Evolutionary conservation across 139 green algal genomes (phyloP), one percentile per base, ranked within the genome.

Genomic region (Dunaliella primolecta): DNA sequence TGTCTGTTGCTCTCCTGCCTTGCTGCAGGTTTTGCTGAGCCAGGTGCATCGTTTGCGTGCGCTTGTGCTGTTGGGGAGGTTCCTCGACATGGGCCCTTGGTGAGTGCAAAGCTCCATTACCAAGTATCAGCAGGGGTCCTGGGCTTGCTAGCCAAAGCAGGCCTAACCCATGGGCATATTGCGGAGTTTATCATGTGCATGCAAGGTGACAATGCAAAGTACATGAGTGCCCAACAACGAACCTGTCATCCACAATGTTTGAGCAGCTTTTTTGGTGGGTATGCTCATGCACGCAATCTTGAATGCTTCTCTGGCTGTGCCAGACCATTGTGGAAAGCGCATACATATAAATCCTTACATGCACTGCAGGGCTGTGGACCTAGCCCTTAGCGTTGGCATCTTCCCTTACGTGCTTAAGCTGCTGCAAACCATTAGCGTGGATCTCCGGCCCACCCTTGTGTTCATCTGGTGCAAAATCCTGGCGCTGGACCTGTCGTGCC

Each of bases 381-480:
- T 98, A 57, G 97, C 97, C 20, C 92, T 99, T 35, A 96, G 89
- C 2, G 97, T 99, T 7, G 97, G 97, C 87, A 99, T 99, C 81
- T 99, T 99, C 89, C 97, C 97, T 7, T 99, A 99, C 87, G 97
- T 99, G 70, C 92, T 99, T 64, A 99, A 99, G 92, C 93, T 99
- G 85, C 94, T 99, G 88, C 96, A 99, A 88, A 99, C 97, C n/a
- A 98, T 94, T 2, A 94, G 94, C 46, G 34, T 88, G 0, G 97
- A 99, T 82, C 90, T 99, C 84, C 90, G 96, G 23, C 89, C 95
- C 57, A 98, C 97, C 30, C 93, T 99, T 25, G 94, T 99, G 29
- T 98, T 99, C 91, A 99, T 99, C 85, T 99, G 97, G 97, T 95
- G 96, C 84, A 99, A 99, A 88, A 98, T 99, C 46, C 89, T 99